Evolutionary conservation across 306 rosid genomes (phyloP).

Genomic region (Alnus glutinosa): DNA sequence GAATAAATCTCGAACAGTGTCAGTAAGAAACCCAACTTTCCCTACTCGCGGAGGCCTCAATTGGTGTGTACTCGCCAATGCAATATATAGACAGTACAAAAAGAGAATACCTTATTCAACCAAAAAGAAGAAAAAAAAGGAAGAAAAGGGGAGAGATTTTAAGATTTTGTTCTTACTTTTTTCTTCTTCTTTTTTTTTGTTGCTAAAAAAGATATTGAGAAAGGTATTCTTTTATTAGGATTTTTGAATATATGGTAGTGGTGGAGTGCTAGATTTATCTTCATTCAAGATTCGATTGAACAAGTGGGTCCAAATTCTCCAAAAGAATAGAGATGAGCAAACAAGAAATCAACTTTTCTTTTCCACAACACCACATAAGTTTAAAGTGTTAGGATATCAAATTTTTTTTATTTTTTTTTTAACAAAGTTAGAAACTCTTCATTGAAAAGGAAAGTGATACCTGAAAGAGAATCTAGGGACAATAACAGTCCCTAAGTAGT

Average conservation of each 20-base stretch:
- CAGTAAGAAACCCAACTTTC: not conserved
- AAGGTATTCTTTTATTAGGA: not conserved
- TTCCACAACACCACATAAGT: not conserved
- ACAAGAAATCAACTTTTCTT: not conserved
- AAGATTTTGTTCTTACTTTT: conserved; percentile 1
- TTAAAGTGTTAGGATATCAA: too few species aligned
- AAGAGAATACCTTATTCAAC: not conserved
- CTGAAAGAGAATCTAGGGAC: too few species aligned
- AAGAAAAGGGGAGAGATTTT: not conserved
- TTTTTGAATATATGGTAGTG: not conserved
- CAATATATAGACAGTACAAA: not conserved
- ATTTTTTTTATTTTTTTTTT: too few species aligned
- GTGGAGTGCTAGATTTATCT: not conserved
- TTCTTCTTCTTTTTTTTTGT: not conserved
- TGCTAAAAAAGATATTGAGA: not conserved
- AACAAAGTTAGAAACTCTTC: too few species aligned
- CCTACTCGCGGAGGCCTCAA: not conserved
- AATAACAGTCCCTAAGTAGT: too few species aligned
- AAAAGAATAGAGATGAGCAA: not conserved
- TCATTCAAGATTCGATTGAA: not conserved
- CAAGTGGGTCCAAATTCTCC: conserved; percentile 3
- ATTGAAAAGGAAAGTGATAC: too few species aligned
- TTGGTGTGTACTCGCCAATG: not conserved
- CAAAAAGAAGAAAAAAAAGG: not conserved
- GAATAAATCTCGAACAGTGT: not conserved